These are phyloP conservation scores for Fusarium goolgardi DNA, from an alignment of 2,329 filamentous ascomycete genomes.

Conservation along the genomic window DNA sequence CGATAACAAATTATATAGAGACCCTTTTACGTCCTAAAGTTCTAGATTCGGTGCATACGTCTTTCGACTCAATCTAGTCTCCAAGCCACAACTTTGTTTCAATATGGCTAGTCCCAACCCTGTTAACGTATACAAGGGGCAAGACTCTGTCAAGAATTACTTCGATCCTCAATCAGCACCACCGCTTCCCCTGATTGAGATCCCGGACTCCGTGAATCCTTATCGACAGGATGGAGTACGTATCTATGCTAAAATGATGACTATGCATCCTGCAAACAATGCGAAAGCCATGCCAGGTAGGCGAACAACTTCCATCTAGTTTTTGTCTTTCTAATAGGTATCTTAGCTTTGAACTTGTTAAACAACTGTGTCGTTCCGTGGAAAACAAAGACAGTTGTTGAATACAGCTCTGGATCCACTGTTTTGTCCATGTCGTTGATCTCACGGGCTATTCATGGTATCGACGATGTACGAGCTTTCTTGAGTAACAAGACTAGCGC, in stretches of 20 bases:
- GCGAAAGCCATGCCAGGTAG: slow-evolving; percentile 71
- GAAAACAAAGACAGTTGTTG: slow-evolving; percentile 64
- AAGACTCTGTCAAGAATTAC: slow-evolving; percentile 67
- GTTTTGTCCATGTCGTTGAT: slow-evolving; percentile 70
- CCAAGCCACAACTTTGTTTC: slow-evolving; percentile 2
- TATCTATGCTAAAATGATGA: slow-evolving; percentile 75
- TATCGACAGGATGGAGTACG: slow-evolving; percentile 67
- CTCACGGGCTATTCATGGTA: slow-evolving; percentile 61
- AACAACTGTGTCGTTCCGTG: slow-evolving; percentile 42
- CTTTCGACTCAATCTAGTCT: neutral
- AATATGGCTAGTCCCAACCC: slow-evolving; percentile 45
- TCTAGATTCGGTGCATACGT: neutral
- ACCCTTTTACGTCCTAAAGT: fast-evolving
- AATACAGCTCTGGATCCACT: slow-evolving; percentile 72
- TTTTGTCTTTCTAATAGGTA: neutral
- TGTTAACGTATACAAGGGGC: slow-evolving; percentile 68
- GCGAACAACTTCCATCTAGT: fast-evolving
- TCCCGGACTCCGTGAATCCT: slow-evolving; percentile 68
- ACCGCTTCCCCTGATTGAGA: slow-evolving; percentile 70
- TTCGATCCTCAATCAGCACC: slow-evolving; percentile 69
- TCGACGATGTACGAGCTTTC: slow-evolving; percentile 65
- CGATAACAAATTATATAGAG: slow-evolving; percentile 1
- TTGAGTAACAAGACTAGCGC: slow-evolving; percentile 69
- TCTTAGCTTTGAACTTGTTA: slow-evolving; percentile 62
- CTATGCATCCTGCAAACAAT: slow-evolving; percentile 72